Percentiles rank a stretch among this genome's conserved stretches.
These are phyloP conservation scores for slime mould (Dictyostelium discoideum) DNA, from an alignment of 78 protist species.

Conservation along the genomic window dicty_2.7 NC_007091.3:716501-717000, in stretches of 20 bases:
- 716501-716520: slow-evolving; percentile 27
- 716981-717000: slow-evolving; percentile 50
- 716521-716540: slow-evolving; percentile 64
- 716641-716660: slow-evolving; percentile 42
- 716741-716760: background rate
- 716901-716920: background rate
- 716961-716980: slow-evolving; percentile 54
- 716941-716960: slow-evolving; percentile 43
- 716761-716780: background rate
- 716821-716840: background rate
- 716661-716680: slow-evolving; percentile 43
- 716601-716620: background rate
- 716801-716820: background rate
- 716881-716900: slow-evolving; percentile 56
- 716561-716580: background rate
- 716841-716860: background rate
- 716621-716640: background rate
- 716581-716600: background rate
- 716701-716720: slow-evolving; percentile 36
- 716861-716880: background rate
- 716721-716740: background rate
- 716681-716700: slow-evolving; percentile 49
- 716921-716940: background rate
- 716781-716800: background rate
- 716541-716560: slow-evolving; percentile 41